A percentile compares a stretch with the other conserved stretches of the same genome.
Evolutionary conservation across 2,329 filamentous ascomycete genomes (phyloP).

Genomic region (Hymenotorrendiella dingleyae): DNA sequence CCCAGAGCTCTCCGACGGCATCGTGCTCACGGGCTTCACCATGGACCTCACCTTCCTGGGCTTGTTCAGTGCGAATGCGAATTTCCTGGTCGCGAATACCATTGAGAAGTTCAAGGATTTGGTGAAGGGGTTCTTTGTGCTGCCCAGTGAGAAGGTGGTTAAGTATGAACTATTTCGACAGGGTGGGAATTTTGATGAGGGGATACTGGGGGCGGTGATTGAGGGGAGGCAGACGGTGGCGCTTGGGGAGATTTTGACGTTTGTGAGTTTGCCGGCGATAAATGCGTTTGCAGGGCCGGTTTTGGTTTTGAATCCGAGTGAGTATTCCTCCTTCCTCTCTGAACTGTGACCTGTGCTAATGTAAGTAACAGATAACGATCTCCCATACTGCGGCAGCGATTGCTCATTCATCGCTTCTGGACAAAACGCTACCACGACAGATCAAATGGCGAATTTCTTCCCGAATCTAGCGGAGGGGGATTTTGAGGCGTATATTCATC

Average conservation of each 20-base stretch:
- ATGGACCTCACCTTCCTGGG: slow-evolving; percentile 40
- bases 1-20: slow-evolving; percentile 48
- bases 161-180: too few species aligned
- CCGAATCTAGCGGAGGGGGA: slow-evolving; percentile 34
- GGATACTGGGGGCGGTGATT: too few species aligned
- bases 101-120: slow-evolving; percentile 29
- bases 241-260: too few species aligned
- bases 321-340: slow-evolving; percentile 12
- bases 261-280: slow-evolving; percentile 35
- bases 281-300: slow-evolving; percentile 48
- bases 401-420: slow-evolving; percentile 40
- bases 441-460: slow-evolving; percentile 29
- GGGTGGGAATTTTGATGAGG: too few species aligned
- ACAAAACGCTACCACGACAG: slow-evolving; percentile 22
- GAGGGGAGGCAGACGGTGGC: too few species aligned
- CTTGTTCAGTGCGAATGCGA: slow-evolving; percentile 39
- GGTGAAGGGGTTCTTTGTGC: slow-evolving; percentile 17
- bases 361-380: slow-evolving; percentile 31
- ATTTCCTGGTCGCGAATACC: slow-evolving; percentile 42
- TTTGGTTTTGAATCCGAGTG: slow-evolving; percentile 52
- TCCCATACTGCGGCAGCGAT: slow-evolving; percentile 57
- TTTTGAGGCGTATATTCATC: slow-evolving; percentile 50
- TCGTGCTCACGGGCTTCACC: slow-evolving; percentile 56
- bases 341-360: not conserved
- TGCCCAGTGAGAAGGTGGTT: too few species aligned